Evolutionary conservation across 2,329 filamentous ascomycete genomes (phyloP).

Genomic region (Neodidymelliopsis sp.): DNA sequence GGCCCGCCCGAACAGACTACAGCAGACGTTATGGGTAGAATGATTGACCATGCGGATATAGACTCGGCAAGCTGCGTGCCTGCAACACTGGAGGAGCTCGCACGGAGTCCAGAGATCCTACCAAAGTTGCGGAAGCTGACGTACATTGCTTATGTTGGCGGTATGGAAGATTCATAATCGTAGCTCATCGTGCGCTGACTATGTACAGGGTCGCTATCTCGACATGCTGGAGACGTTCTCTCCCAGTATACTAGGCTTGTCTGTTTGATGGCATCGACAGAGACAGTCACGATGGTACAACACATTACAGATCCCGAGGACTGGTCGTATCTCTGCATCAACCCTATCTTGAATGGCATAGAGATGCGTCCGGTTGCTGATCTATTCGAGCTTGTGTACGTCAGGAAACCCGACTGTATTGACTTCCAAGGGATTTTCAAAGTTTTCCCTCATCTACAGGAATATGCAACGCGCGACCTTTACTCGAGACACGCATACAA

Average conservation of each 20-base stretch:
- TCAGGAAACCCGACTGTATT: conserved; percentile 16
- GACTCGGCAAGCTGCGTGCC: conserved; percentile 29
- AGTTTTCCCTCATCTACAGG: conserved; percentile 22
- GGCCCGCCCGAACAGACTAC: conserved; percentile 27
- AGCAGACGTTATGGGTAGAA: conserved; percentile 21
- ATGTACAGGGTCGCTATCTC: conserved; percentile 23
- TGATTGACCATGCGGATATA: conserved; percentile 29
- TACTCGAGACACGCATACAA: conserved; percentile 37
- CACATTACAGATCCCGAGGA: conserved; percentile 34
- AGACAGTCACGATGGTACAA: conserved; percentile 28
- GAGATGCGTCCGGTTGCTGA: conserved; percentile 30
- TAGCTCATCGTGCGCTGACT: conserved; percentile 11
- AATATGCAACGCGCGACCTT: conserved; percentile 33
- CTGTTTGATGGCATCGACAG: conserved; percentile 27
- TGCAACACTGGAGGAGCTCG: conserved; percentile 31
- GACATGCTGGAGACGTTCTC: conserved; percentile 28
- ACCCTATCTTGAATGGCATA: conserved; percentile 30
- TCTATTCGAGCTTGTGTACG: conserved; percentile 33
- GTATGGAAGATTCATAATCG: conserved; percentile 9
- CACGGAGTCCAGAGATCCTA: conserved; percentile 25
- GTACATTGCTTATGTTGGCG: conserved; percentile 31
- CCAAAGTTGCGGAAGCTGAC: conserved; percentile 26
- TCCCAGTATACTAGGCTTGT: conserved; percentile 25
- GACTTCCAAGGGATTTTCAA: conserved; percentile 33
- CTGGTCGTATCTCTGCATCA: conserved; percentile 35